These are phyloP conservation scores for Pistacia vera DNA, from an alignment of 345 rosid species.

Conservation along the genomic window DNA sequence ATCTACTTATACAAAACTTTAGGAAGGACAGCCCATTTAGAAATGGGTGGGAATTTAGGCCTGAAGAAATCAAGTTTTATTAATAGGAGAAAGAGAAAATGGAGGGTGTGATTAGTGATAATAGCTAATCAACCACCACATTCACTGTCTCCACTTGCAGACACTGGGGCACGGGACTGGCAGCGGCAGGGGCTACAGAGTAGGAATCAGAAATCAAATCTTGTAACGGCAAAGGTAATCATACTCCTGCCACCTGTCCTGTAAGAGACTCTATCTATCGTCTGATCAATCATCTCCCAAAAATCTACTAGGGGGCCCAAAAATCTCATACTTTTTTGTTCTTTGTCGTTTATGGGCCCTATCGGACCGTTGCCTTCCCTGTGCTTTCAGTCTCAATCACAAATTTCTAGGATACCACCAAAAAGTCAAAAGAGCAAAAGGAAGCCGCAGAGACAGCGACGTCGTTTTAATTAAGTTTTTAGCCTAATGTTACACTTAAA, in stretches of 20 bases:
- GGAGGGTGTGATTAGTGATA: too few relatives aligned
- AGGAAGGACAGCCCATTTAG: too few relatives aligned
- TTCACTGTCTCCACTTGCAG: too few relatives aligned
- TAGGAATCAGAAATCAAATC: background rate
- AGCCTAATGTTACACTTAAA: background rate
- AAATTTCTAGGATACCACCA: background rate
- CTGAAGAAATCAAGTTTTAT: too few relatives aligned
- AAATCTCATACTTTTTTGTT: background rate
- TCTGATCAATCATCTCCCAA: background rate
- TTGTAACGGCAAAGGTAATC: background rate
- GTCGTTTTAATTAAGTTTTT: too few relatives aligned
- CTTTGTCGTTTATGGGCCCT: background rate
- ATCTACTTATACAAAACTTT: too few relatives aligned
- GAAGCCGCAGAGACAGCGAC: background rate
- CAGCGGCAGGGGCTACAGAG: too few relatives aligned
- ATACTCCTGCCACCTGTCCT: background rate
- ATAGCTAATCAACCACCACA: too few relatives aligned
- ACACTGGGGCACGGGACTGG: too few relatives aligned
- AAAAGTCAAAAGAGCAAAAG: background rate
- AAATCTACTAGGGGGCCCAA: constrained; percentile 8
- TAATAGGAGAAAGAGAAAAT: too few relatives aligned
- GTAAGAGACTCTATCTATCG: background rate
- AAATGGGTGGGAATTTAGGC: too few relatives aligned
- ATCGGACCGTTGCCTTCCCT: background rate
- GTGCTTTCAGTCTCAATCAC: background rate